Base-by-base conservation (phyloP, 2,329 filamentous ascomycete species). In the Penicillium sp. region DNA sequence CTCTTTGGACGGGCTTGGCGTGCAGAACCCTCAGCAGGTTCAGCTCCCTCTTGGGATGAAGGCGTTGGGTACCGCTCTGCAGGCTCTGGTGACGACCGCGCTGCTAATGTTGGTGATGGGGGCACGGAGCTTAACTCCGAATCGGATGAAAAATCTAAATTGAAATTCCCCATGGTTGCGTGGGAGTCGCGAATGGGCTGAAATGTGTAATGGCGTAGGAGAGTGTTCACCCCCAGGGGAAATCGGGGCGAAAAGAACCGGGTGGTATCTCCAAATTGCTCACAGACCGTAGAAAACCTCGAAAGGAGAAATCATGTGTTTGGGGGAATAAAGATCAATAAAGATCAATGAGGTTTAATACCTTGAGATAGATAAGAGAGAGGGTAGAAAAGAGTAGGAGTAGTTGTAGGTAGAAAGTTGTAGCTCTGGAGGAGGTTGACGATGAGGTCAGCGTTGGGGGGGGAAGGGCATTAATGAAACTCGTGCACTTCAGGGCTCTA, bases 1-100 rank as follows among this genome's bases (percentile, higher is more conserved):
- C 89, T 89, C 80, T 95, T 96, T 53, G 86, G 85, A 66, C 89
- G 86, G 70, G 81, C 81, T 71, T 83, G 80, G 69, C 76, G 75
- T 72, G 64, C 71, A 58, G 64, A 69, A 67, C 65, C 63, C 63
- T 74, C 69, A 59, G 65, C 53, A 37, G 34, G 3, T 5, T 55
- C 52, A 45, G 53, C 48, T 32, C 45, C 53, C 50, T 71, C 71
- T 61, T 76, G 74, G 16, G 77, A 78, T 43, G 74, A 76, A 52
- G 77, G 73, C 57, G 77, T 75, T 56, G 77, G 55, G 71, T 71
- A 64, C 71, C 74, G 66, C 71, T 73, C 49, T 61, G 50, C 54
- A 6, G 61, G 60, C 37, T 63, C 69, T 20, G 72, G 68, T 42
- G 75, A 74, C 35, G 74, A 66, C 50, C 64, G 64, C 16, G 74